phyloP scores from a whole-genome alignment of 352 stramenopile species.

The Globisporangium sylvaticum region DNA sequence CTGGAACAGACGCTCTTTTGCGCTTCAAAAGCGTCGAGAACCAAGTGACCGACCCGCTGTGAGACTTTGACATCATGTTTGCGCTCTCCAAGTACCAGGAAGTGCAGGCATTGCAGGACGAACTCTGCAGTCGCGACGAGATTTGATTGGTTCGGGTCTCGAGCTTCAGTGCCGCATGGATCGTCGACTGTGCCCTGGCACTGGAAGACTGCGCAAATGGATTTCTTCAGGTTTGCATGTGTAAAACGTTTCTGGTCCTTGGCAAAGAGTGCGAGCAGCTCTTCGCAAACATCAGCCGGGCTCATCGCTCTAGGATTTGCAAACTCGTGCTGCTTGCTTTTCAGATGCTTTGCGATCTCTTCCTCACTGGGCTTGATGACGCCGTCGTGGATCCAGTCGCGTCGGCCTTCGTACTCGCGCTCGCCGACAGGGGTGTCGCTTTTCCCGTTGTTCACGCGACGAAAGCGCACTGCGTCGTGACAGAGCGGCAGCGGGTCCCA shows the following conservation, averaged over 20 bases:
- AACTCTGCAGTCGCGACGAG: constrained; percentile 5
- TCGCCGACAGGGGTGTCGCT: constrained; percentile 19
- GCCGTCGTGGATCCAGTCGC: constrained; percentile 33
- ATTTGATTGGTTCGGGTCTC: background rate
- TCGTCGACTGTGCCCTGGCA: background rate
- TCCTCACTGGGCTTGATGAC: constrained; percentile 49
- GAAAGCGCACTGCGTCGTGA: constrained; percentile 47
- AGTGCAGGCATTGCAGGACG: constrained; percentile 19
- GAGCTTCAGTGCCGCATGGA: background rate
- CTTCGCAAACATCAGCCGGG: constrained; percentile 23
- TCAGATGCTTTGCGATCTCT: constrained; percentile 16
- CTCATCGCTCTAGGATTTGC: constrained; percentile 22
- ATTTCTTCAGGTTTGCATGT: constrained; percentile 38
- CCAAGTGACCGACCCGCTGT: constrained; percentile 51
- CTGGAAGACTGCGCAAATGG: constrained; percentile 30
- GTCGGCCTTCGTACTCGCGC: constrained; percentile 49
- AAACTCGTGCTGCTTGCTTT: constrained; percentile 32
- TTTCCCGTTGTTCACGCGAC: constrained; percentile 26
- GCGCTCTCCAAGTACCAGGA: constrained; percentile 14
- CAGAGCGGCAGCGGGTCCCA: constrained; percentile 56
- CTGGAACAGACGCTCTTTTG: constrained; percentile 1
- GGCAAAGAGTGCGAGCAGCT: constrained; percentile 28
- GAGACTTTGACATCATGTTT: constrained; percentile 28
- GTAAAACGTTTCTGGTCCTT: constrained; percentile 22
- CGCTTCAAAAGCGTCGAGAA: constrained; percentile 51